phyloP scores from a whole-genome alignment of 306 rosid species.

The Acacia confusa region DNA sequence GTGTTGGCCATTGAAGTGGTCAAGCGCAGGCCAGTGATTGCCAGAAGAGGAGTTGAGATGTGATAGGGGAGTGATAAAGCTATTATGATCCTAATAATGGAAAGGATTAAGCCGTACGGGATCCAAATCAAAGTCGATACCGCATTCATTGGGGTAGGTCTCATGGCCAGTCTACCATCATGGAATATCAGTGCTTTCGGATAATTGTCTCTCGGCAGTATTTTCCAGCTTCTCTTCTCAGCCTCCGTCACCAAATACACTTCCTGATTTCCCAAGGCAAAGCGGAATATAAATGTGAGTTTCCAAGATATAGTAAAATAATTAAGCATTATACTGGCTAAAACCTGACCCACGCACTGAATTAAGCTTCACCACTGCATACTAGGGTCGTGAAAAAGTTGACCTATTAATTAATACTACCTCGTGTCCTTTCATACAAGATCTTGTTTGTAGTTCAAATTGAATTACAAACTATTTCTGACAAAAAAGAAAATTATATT shows the following conservation, averaged over 20 bases:
- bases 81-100: slow-evolving; percentile 40
- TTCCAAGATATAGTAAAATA: neutral
- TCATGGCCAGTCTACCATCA: slow-evolving; percentile 72
- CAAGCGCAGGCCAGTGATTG: slow-evolving; percentile 45
- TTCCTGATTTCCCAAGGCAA: slow-evolving; percentile 48
- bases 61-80: slow-evolving; percentile 46
- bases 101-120: slow-evolving; percentile 49
- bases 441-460: too few species aligned
- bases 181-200: slow-evolving; percentile 66
- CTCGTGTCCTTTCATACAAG: too few species aligned
- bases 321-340: neutral
- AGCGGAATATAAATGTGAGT: slow-evolving; percentile 3
- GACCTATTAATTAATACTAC: too few species aligned
- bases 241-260: slow-evolving; percentile 46
- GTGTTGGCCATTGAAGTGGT: slow-evolving; percentile 21
- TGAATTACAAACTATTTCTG: too few species aligned
- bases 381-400: too few species aligned
- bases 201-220: slow-evolving; percentile 46
- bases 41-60: slow-evolving; percentile 45
- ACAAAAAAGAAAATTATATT: too few species aligned
- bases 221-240: slow-evolving; percentile 69
- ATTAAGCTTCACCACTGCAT: too few species aligned
- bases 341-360: neutral
- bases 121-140: slow-evolving; percentile 62
- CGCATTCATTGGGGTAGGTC: slow-evolving; percentile 46